Conservation (phyloP, 257 asterid species). For the Linaria vulgaris region DNA sequence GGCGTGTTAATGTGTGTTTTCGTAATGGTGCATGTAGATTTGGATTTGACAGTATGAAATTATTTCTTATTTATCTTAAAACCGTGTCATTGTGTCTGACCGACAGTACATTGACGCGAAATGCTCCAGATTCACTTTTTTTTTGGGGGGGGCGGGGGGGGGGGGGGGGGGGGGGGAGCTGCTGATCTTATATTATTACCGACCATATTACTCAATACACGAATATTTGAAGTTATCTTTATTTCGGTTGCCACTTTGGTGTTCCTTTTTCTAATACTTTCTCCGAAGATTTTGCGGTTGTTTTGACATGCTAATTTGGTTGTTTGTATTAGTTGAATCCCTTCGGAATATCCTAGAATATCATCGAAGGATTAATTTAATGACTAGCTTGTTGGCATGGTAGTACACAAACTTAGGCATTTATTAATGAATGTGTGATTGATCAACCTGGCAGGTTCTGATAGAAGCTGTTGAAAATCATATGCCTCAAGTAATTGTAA, state of each 20-base stretch:
- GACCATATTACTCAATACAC: background rate
- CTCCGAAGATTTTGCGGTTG: background rate
- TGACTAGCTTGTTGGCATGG: conserved; percentile 10
- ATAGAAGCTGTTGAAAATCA: conserved; percentile 99
- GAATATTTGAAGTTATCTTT: background rate
- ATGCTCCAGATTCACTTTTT: background rate
- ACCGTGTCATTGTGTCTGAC: conserved; percentile 1
- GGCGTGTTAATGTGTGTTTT: conserved; percentile 6
- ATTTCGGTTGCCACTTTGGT: conserved; percentile 9
- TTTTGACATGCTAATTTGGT: background rate
- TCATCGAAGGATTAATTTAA: conserved; percentile 13
- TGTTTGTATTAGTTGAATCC: conserved; percentile 2
- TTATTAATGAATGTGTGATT: background rate
- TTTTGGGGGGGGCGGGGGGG: no score
- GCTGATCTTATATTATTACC: conserved; percentile 10
- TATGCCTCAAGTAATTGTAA: conserved; percentile 98
- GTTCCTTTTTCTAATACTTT: conserved; percentile 9
- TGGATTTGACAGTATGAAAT: conserved; percentile 9
- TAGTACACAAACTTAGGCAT: conserved; percentile 5
- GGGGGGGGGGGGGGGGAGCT: no score
- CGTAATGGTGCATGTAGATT: conserved; percentile 11
- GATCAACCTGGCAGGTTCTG: conserved; percentile 57
- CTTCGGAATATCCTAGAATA: conserved; percentile 1
- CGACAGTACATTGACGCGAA: background rate
- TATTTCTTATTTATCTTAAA: background rate